Conservation (phyloP, 2,329 filamentous ascomycete species). For the Nemania abortiva region DNA sequence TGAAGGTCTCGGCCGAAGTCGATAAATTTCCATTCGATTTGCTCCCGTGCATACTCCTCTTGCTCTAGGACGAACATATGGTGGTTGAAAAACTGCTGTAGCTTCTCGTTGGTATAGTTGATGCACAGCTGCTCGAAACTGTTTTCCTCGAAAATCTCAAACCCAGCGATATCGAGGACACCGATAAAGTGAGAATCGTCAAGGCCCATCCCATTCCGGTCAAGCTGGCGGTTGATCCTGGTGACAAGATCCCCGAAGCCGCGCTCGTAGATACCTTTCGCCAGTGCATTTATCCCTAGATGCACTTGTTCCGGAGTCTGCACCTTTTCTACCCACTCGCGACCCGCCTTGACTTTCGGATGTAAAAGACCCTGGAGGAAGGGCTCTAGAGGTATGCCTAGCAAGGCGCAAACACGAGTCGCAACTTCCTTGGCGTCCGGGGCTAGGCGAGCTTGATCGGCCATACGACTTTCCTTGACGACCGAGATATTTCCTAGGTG, state of each 20-base stretch:
- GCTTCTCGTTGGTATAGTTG: conserved; percentile 99
- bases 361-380: conserved; percentile 92
- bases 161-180: conserved; percentile 97
- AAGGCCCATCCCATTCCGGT: conserved; percentile 82
- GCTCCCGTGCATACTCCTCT: conserved; percentile 95
- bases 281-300: conserved; percentile 87
- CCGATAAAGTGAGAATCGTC: conserved; percentile 97
- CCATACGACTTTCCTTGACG: conserved; percentile 88
- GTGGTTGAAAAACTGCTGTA: conserved; percentile 99
- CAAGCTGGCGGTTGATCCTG: conserved; percentile 91
- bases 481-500: conserved; percentile 94
- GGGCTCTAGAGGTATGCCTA: conserved; percentile 85
- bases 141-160: conserved; percentile 98
- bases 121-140: conserved; percentile 99
- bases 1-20: conserved; percentile 98
- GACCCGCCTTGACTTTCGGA: conserved; percentile 92
- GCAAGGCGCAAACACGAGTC: conserved; percentile 81
- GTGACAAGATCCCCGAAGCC: conserved; percentile 92
- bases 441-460: conserved; percentile 87
- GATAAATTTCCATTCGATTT: conserved; percentile 99
- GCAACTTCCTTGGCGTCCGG: conserved; percentile 81
- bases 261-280: conserved; percentile 98
- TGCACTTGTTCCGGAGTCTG: conserved; percentile 97
- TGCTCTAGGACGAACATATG: conserved; percentile 99
- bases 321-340: conserved; percentile 98